Percentiles rank a stretch among this genome's conserved stretches.
Evolutionary conservation across 192 early-diverging fungal genomes (phyloP).

Genomic region (Funneliformis mosseae): DNA sequence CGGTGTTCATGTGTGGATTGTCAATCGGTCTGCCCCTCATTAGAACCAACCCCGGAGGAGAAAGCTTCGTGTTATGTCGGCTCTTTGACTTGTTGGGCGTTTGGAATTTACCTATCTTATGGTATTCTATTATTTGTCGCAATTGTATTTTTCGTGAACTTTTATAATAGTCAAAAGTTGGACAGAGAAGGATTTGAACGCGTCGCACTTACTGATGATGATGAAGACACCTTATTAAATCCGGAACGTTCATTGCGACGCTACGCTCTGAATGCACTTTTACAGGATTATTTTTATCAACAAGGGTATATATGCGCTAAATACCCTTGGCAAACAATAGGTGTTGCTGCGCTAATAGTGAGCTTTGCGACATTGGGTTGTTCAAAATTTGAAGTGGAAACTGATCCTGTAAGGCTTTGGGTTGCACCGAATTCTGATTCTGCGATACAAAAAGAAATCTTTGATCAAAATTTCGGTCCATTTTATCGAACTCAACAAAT

Average conservation of each 20-base stretch:
- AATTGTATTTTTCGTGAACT: slow-evolving; percentile 34
- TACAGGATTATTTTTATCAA: slow-evolving; percentile 65
- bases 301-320: slow-evolving; percentile 59
- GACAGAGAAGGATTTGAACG: slow-evolving; percentile 48
- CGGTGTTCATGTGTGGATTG: slow-evolving; percentile 68
- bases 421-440: slow-evolving; percentile 59
- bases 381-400: slow-evolving; percentile 55
- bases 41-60: slow-evolving; percentile 53
- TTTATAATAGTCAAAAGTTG: slow-evolving; percentile 24
- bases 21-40: slow-evolving; percentile 52
- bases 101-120: slow-evolving; percentile 50
- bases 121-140: slow-evolving; percentile 36
- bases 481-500: slow-evolving; percentile 71
- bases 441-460: slow-evolving; percentile 56
- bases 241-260: slow-evolving; percentile 45
- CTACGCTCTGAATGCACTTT: slow-evolving; percentile 51
- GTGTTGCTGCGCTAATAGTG: slow-evolving; percentile 44
- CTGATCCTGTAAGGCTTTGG: slow-evolving; percentile 62
- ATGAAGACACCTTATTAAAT: slow-evolving; percentile 45
- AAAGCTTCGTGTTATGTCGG: slow-evolving; percentile 47
- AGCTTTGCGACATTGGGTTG: slow-evolving; percentile 60
- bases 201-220: slow-evolving; percentile 46
- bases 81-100: slow-evolving; percentile 55
- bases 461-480: slow-evolving; percentile 63
- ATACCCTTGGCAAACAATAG: slow-evolving; percentile 56